Percentiles rank a stretch among this genome's conserved stretches.
phyloP scores from a whole-genome alignment of 2,329 filamentous ascomycete genomes.

The Magnaporthiopsis rhizophila region DNA sequence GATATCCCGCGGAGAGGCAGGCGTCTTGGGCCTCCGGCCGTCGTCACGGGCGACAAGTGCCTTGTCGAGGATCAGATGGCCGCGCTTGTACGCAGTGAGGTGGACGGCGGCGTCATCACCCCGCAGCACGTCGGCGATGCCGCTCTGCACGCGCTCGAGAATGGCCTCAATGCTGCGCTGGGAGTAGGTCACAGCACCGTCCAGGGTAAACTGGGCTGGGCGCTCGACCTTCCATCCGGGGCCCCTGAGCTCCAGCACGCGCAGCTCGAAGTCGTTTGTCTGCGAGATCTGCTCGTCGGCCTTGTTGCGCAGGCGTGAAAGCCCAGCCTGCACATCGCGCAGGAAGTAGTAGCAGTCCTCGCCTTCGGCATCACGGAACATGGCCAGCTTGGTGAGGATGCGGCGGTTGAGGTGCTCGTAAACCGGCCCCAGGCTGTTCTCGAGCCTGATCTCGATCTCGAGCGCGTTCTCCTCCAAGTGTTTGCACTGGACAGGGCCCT shows the following conservation, averaged over 20 bases:
- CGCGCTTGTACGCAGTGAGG: constrained; percentile 42
- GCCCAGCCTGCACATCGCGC: constrained; percentile 26
- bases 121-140: constrained; percentile 39
- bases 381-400: constrained; percentile 32
- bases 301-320: constrained; percentile 29
- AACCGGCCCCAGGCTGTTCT: constrained; percentile 41
- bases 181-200: constrained; percentile 31
- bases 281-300: constrained; percentile 32
- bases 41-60: constrained; percentile 32
- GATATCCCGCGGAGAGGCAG: constrained; percentile 18
- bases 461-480: constrained; percentile 36
- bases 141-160: constrained; percentile 42
- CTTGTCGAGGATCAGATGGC: constrained; percentile 44
- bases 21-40: constrained; percentile 21
- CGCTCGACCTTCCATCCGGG: constrained; percentile 37
- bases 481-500: constrained; percentile 28
- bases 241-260: constrained; percentile 37
- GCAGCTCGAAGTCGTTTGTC: constrained; percentile 41
- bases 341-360: constrained; percentile 38
- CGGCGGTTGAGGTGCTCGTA: constrained; percentile 35
- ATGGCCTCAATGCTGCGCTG: constrained; percentile 39
- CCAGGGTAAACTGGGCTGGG: constrained; percentile 37
- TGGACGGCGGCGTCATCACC: constrained; percentile 38
- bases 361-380: constrained; percentile 35
- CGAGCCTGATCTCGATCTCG: constrained; percentile 35